Evolutionary conservation across 164 flowering plant genomes (phyloP).

Genomic region (Aristolochia fimbriata): DNA sequence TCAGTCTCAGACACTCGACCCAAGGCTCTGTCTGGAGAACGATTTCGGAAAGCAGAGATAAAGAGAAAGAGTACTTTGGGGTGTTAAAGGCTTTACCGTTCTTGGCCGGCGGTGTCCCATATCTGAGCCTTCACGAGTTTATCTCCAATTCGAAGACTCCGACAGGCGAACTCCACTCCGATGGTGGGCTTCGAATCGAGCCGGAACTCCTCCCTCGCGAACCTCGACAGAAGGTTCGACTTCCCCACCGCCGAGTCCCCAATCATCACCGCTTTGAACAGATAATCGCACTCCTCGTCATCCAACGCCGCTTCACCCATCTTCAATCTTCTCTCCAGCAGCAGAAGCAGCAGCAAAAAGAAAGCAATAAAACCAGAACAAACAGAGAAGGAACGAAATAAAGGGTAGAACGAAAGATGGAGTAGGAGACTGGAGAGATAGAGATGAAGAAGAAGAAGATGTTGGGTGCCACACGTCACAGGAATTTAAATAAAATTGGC

Average conservation of each 20-base stretch:
- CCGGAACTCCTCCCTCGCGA: slow-evolving; percentile 39
- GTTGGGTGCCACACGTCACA: too few species aligned
- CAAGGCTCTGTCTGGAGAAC: too few species aligned
- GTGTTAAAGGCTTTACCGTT: slow-evolving; percentile 28
- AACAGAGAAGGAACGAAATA: too few species aligned
- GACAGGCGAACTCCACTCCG: slow-evolving; percentile 69
- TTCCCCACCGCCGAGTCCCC: slow-evolving; percentile 73
- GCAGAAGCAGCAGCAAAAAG: background rate
- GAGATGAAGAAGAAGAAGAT: too few species aligned
- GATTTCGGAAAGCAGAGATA: too few species aligned
- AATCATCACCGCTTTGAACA: slow-evolving; percentile 58
- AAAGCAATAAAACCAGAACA: background rate
- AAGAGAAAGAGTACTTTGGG: too few species aligned
- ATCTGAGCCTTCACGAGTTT: slow-evolving; percentile 63
- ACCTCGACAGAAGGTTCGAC: slow-evolving; percentile 60
- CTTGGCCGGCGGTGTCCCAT: slow-evolving; percentile 86
- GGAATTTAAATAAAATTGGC: too few species aligned
- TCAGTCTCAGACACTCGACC: too few species aligned
- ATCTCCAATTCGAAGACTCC: slow-evolving; percentile 39
- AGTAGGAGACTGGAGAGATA: too few species aligned
- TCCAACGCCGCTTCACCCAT: background rate
- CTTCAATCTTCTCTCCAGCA: background rate
- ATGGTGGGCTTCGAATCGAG: slow-evolving; percentile 71
- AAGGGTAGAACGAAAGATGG: too few species aligned
- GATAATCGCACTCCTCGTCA: slow-evolving; percentile 70